These are phyloP conservation scores for Lodderomyces orthopsilosis DNA, from an alignment of 1,139 yeast genomes.

Conservation along the genomic window DNA sequence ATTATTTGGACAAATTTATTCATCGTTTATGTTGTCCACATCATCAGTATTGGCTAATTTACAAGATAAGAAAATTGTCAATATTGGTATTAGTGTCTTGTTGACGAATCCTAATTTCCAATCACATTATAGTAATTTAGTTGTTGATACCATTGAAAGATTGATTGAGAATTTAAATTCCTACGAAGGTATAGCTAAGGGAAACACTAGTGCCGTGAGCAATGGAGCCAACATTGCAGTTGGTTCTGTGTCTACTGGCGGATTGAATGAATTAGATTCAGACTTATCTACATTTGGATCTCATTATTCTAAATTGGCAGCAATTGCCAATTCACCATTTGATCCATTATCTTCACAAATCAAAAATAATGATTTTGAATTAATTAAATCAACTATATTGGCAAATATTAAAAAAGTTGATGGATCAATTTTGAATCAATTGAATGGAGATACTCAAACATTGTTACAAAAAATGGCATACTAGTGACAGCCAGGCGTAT, in stretches of 20 bases:
- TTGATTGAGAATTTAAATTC: constrained; percentile 45
- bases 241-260: constrained; percentile 19
- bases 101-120: constrained; percentile 12
- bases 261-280: constrained; percentile 50
- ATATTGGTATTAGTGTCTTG: constrained; percentile 70
- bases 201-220: neutral
- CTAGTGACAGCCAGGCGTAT: too few species aligned
- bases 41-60: constrained; percentile 64
- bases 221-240: constrained; percentile 7
- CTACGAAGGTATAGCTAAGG: constrained; percentile 34
- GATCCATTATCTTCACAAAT: constrained; percentile 61
- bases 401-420: constrained; percentile 32
- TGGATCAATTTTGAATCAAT: constrained; percentile 29
- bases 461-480: constrained; percentile 16
- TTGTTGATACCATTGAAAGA: constrained; percentile 51
- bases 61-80: constrained; percentile 71
- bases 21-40: constrained; percentile 65
- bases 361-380: constrained; percentile 32
- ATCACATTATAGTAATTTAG: constrained; percentile 41
- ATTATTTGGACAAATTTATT: constrained; percentile 63
- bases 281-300: constrained; percentile 81
- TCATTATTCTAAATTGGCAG: constrained; percentile 67
- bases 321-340: constrained; percentile 56
- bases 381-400: constrained; percentile 29
- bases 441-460: constrained; percentile 24